phyloP scores from a whole-genome alignment of 768 basidiomycete species.

The Russula olivacea region DNA sequence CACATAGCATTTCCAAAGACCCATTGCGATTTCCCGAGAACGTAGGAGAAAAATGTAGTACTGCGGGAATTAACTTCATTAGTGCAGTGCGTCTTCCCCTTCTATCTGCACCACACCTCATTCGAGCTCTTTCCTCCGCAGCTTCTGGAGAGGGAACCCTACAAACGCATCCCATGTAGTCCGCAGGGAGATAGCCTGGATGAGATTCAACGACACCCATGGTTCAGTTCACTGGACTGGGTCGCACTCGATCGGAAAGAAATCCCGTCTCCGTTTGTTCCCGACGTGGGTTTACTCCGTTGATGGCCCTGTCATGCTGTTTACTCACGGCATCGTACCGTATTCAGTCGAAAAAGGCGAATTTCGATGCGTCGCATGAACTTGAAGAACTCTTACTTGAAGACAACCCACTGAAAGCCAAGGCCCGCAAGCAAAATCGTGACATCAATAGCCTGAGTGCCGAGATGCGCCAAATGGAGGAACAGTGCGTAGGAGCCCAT shows the following conservation, averaged over 20 bases:
- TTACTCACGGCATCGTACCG: slow-evolving; percentile 12
- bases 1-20: slow-evolving; percentile 88
- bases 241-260: slow-evolving; percentile 71
- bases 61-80: slow-evolving; percentile 70
- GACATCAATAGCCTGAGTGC: slow-evolving; percentile 73
- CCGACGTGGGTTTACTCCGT: slow-evolving; percentile 55
- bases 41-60: slow-evolving; percentile 70
- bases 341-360: slow-evolving; percentile 90
- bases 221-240: slow-evolving; percentile 93
- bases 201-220: slow-evolving; percentile 72
- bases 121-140: slow-evolving; percentile 31
- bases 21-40: slow-evolving; percentile 86
- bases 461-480: slow-evolving; percentile 98
- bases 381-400: slow-evolving; percentile 92
- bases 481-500: slow-evolving; percentile 57
- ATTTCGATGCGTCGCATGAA: slow-evolving; percentile 98
- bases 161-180: slow-evolving; percentile 77
- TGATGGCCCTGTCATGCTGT: slow-evolving; percentile 8
- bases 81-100: slow-evolving; percentile 48
- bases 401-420: slow-evolving; percentile 94
- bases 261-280: slow-evolving; percentile 76
- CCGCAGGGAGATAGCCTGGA: slow-evolving; percentile 72
- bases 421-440: slow-evolving; percentile 84
- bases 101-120: neutral
- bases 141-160: slow-evolving; percentile 84